Conservation (phyloP, 345 rosid species). For the Conringia planisiliqua region DNA sequence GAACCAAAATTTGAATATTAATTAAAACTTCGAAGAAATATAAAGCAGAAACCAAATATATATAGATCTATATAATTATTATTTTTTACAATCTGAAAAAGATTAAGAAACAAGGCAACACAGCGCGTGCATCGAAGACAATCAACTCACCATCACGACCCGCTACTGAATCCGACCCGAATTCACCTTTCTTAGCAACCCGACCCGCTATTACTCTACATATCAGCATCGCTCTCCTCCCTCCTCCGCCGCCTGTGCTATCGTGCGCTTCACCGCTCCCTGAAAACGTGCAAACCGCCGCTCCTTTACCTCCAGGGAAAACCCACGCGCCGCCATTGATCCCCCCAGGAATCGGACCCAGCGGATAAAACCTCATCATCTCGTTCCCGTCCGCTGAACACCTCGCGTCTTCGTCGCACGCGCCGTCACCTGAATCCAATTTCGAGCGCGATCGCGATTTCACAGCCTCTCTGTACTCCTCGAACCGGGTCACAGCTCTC, state of each 20-base stretch:
- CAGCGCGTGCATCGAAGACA: slow-evolving; percentile 81
- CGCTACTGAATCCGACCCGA: slow-evolving; percentile 74
- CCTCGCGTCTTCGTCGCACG: slow-evolving; percentile 72
- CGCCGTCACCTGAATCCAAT: slow-evolving; percentile 17
- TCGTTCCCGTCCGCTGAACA: slow-evolving; percentile 95
- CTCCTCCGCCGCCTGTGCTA: slow-evolving; percentile 76
- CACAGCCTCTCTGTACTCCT: slow-evolving; percentile 85
- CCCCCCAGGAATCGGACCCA: slow-evolving; percentile 62
- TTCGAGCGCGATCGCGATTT: slow-evolving; percentile 44
- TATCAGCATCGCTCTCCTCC: slow-evolving; percentile 89
- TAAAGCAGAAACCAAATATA: background rate
- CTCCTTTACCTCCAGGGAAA: slow-evolving; percentile 48
- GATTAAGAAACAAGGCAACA: slow-evolving; percentile 89
- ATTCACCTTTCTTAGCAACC: slow-evolving; percentile 51
- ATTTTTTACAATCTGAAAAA: slow-evolving; percentile 75
- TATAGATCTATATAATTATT: background rate
- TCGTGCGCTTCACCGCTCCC: slow-evolving; percentile 88
- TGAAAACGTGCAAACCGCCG: slow-evolving; percentile 53
- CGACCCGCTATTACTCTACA: slow-evolving; percentile 95
- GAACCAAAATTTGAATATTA: background rate
- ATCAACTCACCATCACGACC: slow-evolving; percentile 74
- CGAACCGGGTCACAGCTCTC: slow-evolving; percentile 65
- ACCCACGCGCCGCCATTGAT: slow-evolving; percentile 52
- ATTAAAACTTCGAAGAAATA: background rate
- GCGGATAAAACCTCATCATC: slow-evolving; percentile 83